These are phyloP conservation scores for Golubevia pallescens DNA, from an alignment of 1,284 basidiomycete genomes.

Conservation along the genomic window DNA sequence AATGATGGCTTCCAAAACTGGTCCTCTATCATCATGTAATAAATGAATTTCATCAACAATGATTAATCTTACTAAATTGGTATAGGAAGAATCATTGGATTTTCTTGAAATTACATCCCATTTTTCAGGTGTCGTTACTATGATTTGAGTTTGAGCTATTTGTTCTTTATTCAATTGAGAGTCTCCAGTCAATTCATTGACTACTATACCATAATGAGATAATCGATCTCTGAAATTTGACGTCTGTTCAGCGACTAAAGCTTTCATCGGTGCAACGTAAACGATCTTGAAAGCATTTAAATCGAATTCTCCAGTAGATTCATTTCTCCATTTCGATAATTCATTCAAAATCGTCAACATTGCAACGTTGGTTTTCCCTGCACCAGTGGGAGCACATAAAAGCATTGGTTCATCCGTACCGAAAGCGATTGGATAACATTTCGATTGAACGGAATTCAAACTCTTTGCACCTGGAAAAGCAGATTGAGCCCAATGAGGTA, in stretches of 20 bases:
- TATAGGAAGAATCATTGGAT: conserved; percentile 71
- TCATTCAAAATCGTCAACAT: conserved; percentile 72
- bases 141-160: conserved; percentile 95
- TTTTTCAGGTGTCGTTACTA: conserved; percentile 98
- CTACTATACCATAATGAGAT: conserved; percentile 79
- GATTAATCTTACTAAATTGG: conserved; percentile 92
- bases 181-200: conserved; percentile 96
- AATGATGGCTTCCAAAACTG: conserved; percentile 90
- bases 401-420: conserved; percentile 92
- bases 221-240: conserved; percentile 71
- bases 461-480: conserved; percentile 70
- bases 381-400: conserved; percentile 96
- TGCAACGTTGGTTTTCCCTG: conserved; percentile 99
- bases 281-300: conserved; percentile 94
- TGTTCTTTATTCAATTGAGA: conserved; percentile 98
- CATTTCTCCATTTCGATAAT: conserved; percentile 54
- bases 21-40: conserved; percentile 96
- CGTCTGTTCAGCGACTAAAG: conserved; percentile 61
- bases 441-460: conserved; percentile 80
- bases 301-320: conserved; percentile 88
- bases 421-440: conserved; percentile 80
- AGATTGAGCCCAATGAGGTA: conserved; percentile 80
- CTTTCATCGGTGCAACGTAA: conserved; percentile 95
- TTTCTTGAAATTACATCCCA: conserved; percentile 74
- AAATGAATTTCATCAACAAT: conserved; percentile 99